Evolutionary conservation across 352 stramenopile genomes (phyloP).

Genomic region (Phytophthora tubulina): DNA sequence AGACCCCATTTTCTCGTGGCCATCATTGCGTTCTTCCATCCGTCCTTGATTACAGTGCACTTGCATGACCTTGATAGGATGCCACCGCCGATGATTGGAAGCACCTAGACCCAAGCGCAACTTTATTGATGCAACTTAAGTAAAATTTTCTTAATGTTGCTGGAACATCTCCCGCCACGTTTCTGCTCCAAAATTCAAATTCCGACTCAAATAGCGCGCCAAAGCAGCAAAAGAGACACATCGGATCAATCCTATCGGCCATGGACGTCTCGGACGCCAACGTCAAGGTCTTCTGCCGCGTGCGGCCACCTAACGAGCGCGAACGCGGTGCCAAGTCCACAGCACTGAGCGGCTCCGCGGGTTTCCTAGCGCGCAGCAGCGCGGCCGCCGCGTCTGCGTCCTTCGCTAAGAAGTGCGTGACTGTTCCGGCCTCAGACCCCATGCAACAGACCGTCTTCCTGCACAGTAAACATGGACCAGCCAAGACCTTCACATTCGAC

Average conservation of each 20-base stretch:
- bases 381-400: slow-evolving; percentile 23
- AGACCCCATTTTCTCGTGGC: slow-evolving; percentile 13
- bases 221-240: slow-evolving; percentile 13
- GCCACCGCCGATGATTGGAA: slow-evolving; percentile 22
- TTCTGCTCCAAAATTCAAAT: slow-evolving; percentile 25
- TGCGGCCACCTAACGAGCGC: slow-evolving; percentile 83
- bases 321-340: slow-evolving; percentile 50
- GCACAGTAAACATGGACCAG: slow-evolving; percentile 53
- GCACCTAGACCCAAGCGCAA: background rate
- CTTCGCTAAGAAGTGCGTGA: slow-evolving; percentile 72
- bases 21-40: slow-evolving; percentile 12
- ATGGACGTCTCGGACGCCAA: slow-evolving; percentile 58
- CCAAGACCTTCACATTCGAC: slow-evolving; percentile 93
- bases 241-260: background rate
- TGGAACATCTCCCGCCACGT: background rate
- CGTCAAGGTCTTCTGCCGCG: slow-evolving; percentile 90
- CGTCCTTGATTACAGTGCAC: slow-evolving; percentile 32
- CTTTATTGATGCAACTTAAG: no score
- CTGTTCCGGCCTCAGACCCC: slow-evolving; percentile 52
- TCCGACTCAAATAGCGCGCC: slow-evolving; percentile 23
- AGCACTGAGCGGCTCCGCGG: slow-evolving; percentile 19
- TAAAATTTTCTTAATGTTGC: no score
- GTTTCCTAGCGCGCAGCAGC: slow-evolving; percentile 30
- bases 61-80: slow-evolving; percentile 28
- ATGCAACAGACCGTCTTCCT: slow-evolving; percentile 71